A percentile compares a stretch with the other conserved stretches of the same genome.
Conservation (phyloP, 108 stramenopile genomes). For the Pseudonitzschia pungens region DNA sequence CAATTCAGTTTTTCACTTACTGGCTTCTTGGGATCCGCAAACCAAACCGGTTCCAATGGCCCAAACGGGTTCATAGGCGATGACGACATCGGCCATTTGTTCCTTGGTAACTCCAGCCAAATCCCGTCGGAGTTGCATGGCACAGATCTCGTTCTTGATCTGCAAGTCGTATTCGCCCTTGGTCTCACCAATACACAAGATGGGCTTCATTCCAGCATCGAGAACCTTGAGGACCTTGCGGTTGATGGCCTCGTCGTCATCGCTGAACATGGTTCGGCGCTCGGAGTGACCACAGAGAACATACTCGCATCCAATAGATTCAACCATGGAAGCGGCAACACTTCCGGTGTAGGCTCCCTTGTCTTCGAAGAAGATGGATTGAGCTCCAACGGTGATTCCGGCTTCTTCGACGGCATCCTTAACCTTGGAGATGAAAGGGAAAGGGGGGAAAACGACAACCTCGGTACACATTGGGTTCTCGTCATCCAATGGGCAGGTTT, state of each 20-base stretch:
- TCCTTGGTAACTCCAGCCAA: slow-evolving; percentile 69
- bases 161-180: slow-evolving; percentile 92
- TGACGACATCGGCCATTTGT: slow-evolving; percentile 87
- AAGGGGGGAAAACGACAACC: slow-evolving; percentile 30
- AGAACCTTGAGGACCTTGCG: slow-evolving; percentile 84
- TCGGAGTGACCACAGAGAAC: slow-evolving; percentile 97
- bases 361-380: slow-evolving; percentile 49
- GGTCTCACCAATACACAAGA: slow-evolving; percentile 96
- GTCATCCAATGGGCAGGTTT: slow-evolving; percentile 42
- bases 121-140: slow-evolving; percentile 85
- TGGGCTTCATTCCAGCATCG: slow-evolving; percentile 88
- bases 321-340: slow-evolving; percentile 86
- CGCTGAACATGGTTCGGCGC: slow-evolving; percentile 89
- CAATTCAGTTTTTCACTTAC: slow-evolving; percentile 13
- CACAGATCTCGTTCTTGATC: slow-evolving; percentile 86
- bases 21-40: slow-evolving; percentile 71
- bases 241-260: slow-evolving; percentile 91
- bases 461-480: slow-evolving; percentile 44
- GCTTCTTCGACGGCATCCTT: slow-evolving; percentile 53
- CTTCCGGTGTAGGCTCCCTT: slow-evolving; percentile 97
- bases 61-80: slow-evolving; percentile 98
- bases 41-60: slow-evolving; percentile 95
- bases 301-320: slow-evolving; percentile 85
- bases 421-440: slow-evolving; percentile 39
- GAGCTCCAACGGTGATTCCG: slow-evolving; percentile 74